These are phyloP conservation scores for Phytophthora crassamura DNA, from an alignment of 352 stramenopile species.

Conservation along the genomic window DNA sequence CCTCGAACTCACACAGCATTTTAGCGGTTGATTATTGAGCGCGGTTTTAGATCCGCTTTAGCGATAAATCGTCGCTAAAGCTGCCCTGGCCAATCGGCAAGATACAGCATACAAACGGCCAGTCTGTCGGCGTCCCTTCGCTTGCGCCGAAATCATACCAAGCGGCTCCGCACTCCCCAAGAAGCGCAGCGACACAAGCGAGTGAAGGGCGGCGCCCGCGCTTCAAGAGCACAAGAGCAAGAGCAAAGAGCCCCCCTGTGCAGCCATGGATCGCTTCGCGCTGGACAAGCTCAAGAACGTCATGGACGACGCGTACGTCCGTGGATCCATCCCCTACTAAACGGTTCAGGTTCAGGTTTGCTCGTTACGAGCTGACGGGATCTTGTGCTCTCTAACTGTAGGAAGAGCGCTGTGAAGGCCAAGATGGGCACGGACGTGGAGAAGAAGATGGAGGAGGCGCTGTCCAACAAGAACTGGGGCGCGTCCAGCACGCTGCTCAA, in stretches of 20 bases:
- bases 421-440: conserved; percentile 90
- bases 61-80: no score
- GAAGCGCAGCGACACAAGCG: conserved; percentile 1
- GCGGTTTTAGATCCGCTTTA: no score
- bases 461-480: conserved; percentile 99
- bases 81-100: conserved; percentile 11
- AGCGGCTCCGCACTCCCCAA: conserved; percentile 14
- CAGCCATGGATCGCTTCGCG: conserved; percentile 83
- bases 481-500: conserved; percentile 98
- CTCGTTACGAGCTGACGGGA: background rate
- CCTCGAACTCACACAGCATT: no score
- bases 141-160: conserved; percentile 27
- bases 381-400: conserved; percentile 34
- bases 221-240: background rate
- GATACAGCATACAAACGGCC: conserved; percentile 35
- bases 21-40: no score
- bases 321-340: background rate
- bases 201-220: background rate
- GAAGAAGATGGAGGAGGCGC: conserved; percentile 92
- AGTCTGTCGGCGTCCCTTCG: conserved; percentile 26
- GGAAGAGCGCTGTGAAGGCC: conserved; percentile 87
- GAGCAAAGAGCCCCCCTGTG: conserved; percentile 10
- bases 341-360: background rate
- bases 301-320: conserved; percentile 87
- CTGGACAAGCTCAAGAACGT: conserved; percentile 89